Evolutionary conservation across 805 yeast species (phyloP).

Genomic region (Lipomyces orientalis): DNA sequence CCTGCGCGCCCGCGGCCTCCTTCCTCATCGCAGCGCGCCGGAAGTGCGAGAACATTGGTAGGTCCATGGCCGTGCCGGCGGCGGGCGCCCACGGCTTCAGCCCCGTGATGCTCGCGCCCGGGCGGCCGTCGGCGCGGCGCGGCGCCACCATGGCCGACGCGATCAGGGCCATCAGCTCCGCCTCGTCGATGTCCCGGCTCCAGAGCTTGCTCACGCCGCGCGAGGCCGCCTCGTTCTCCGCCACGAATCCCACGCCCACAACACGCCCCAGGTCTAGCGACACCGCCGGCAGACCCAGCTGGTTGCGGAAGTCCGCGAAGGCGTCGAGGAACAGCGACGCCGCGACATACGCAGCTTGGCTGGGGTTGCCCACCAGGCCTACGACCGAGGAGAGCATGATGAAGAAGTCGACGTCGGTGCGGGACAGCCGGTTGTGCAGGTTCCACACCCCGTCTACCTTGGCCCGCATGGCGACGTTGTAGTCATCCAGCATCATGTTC

Average conservation of each 20-base stretch:
- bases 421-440: background rate
- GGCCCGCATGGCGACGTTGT: background rate
- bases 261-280: background rate
- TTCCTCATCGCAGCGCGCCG: background rate
- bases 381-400: background rate
- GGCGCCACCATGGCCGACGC: background rate
- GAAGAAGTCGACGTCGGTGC: background rate
- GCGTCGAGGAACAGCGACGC: background rate
- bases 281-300: background rate
- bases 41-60: background rate
- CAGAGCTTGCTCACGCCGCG: background rate
- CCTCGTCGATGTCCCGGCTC: background rate
- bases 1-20: background rate
- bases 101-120: background rate
- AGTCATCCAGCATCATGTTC: background rate
- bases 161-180: conserved; percentile 1
- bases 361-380: background rate
- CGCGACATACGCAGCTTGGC: background rate
- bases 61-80: background rate
- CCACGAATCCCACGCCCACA: background rate
- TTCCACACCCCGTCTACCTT: background rate
- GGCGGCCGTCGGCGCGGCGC: background rate
- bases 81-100: background rate
- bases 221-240: background rate
- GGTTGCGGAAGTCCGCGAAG: background rate